Evolutionary conservation across 108 stramenopile species (phyloP).

Genomic region (Nannochloropsis gaditana): DNA sequence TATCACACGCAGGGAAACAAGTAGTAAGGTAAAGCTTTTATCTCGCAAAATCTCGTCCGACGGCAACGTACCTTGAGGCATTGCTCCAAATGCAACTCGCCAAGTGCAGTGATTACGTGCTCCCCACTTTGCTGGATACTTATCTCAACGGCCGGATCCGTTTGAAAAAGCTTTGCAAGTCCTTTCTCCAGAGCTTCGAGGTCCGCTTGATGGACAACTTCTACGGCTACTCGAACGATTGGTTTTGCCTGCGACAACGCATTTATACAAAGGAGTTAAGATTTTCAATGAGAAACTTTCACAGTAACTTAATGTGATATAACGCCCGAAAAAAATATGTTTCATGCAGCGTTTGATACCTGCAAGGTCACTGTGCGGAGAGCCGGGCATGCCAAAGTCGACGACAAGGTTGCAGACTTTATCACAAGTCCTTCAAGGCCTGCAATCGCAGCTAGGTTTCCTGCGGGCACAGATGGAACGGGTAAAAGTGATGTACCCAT

Average conservation of each 20-base stretch:
- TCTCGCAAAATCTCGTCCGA: background rate
- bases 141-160: conserved; percentile 60
- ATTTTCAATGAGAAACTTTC: background rate
- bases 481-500: conserved; percentile 55
- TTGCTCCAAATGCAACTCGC: conserved; percentile 60
- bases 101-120: conserved; percentile 54
- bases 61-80: conserved; percentile 51
- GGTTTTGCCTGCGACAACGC: conserved; percentile 45
- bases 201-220: conserved; percentile 46
- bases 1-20: background rate
- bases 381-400: conserved; percentile 34
- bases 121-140: conserved; percentile 50
- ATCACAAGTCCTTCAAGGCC: conserved; percentile 51
- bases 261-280: background rate
- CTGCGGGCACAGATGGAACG: conserved; percentile 52
- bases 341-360: background rate
- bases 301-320: no score
- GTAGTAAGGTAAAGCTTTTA: background rate
- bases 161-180: conserved; percentile 56
- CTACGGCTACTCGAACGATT: conserved; percentile 57
- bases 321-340: no score
- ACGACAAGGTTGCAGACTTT: conserved; percentile 54
- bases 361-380: conserved; percentile 54
- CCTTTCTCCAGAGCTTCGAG: conserved; percentile 50
- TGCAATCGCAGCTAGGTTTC: conserved; percentile 54